phyloP scores from a whole-genome alignment of 192 early-diverging fungal species.

The Umbelopsis sp. region DNA sequence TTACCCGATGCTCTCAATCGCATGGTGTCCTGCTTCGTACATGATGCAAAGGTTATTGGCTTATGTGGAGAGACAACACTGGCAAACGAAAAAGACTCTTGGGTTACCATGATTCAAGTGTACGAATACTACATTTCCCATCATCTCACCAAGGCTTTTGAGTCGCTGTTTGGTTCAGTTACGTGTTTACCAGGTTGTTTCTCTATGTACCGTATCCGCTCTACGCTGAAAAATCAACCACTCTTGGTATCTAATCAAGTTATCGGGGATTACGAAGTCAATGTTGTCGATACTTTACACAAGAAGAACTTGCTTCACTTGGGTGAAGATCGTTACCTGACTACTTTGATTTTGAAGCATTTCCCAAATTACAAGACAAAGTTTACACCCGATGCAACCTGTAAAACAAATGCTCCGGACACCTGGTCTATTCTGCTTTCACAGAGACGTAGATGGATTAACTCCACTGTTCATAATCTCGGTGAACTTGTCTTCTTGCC shows the following conservation, averaged over 20 bases:
- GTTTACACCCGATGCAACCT: constrained; percentile 91
- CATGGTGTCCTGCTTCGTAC: constrained; percentile 87
- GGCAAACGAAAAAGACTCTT: constrained; percentile 90
- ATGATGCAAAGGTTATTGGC: constrained; percentile 92
- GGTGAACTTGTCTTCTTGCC: constrained; percentile 92
- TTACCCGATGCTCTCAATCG: constrained; percentile 89
- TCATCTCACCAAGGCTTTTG: constrained; percentile 96
- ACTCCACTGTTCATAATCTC: constrained; percentile 99
- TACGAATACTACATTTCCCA: constrained; percentile 99
- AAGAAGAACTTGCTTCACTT: constrained; percentile 98
- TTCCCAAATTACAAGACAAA: constrained; percentile 96
- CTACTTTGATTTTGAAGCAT: constrained; percentile 94
- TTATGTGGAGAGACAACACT: constrained; percentile 95
- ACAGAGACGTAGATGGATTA: constrained; percentile 99
- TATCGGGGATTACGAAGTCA: constrained; percentile 93
- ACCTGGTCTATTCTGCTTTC: constrained; percentile 92
- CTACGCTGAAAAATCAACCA: constrained; percentile 86
- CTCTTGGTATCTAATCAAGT: constrained; percentile 87
- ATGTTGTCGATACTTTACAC: constrained; percentile 95
- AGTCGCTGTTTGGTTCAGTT: constrained; percentile 96
- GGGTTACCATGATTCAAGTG: constrained; percentile 98
- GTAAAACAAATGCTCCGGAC: constrained; percentile 94
- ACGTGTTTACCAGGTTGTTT: constrained; percentile 99
- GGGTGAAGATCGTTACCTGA: constrained; percentile 98
- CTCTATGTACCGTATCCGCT: constrained; percentile 97